These are phyloP conservation scores for Fusarium sp. DNA, from an alignment of 2,329 filamentous ascomycete genomes.

Conservation along the genomic window DNA sequence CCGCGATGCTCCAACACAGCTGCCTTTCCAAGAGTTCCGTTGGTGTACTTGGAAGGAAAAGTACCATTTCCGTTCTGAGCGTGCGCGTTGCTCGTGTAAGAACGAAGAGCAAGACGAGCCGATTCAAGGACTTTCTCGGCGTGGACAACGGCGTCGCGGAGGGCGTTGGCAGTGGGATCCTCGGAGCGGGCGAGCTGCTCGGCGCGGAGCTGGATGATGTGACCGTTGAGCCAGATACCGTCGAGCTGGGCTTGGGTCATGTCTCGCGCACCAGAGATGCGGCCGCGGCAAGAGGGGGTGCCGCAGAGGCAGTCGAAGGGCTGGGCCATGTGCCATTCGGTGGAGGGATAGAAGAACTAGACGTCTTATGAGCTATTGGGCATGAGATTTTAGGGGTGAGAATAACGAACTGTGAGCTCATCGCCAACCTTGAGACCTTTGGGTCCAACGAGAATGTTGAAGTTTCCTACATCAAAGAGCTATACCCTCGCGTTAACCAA, in stretches of 20 bases:
- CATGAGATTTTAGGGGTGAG: too few species aligned
- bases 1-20: constrained; percentile 51
- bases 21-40: constrained; percentile 40
- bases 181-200: constrained; percentile 46
- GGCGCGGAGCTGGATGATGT: constrained; percentile 66
- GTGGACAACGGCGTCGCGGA: constrained; percentile 55
- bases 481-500: constrained; percentile 43
- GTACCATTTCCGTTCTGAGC: constrained; percentile 29
- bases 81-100: constrained; percentile 45
- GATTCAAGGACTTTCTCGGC: constrained; percentile 60
- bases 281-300: constrained; percentile 65
- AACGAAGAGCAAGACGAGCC: constrained; percentile 54
- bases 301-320: constrained; percentile 74
- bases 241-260: constrained; percentile 65
- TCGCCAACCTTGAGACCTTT: constrained; percentile 64
- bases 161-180: constrained; percentile 55
- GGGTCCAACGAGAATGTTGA: constrained; percentile 67
- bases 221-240: constrained; percentile 69
- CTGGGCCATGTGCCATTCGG: constrained; percentile 79
- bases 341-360: constrained; percentile 79
- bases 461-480: constrained; percentile 69
- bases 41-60: constrained; percentile 25
- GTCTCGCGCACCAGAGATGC: constrained; percentile 70
- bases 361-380: neutral
- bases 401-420: constrained; percentile 61